Base-by-base conservation (phyloP, 164 flowering plant species). In the Cinnamomum chago region DNA sequence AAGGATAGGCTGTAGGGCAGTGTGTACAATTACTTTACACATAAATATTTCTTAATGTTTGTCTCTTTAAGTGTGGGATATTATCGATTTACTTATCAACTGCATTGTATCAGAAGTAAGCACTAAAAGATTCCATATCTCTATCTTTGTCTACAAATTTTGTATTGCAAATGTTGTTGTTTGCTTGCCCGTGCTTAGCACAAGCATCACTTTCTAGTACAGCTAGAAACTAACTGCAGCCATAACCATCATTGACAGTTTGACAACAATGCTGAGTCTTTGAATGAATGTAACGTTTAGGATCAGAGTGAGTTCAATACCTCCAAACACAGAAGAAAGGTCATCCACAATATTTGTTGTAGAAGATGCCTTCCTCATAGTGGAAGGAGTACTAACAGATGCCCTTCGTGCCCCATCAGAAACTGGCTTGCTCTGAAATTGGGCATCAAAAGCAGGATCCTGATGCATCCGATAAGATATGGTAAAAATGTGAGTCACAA, bases 291-390 rank as follows among this genome's bases (percentile, higher is more conserved):
- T 15, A 9, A 66, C 3, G 66, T 64, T 22, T 22, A 20, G 28
- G 30, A 64, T 64, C 2, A 23, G 23, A 64, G 67, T 64, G 69
- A 67, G 15, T 25, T 67, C 62, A 76, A 7, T 87, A 92, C 99
- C 97, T 86, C 96, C 97, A 84, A 95, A 93, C 73, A 92, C 86
- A 23, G 96, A 87, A 83, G 86, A 75, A 51, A 94, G 87, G 78
- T 93, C 98, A 83, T 95, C 98, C 71, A 85, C 92, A 73, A 93
- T 82, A 82, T 88, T 95, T 40, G 95, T 79, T 10, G 94, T 68
- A 7, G 99, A 94, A 79, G 92, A 87, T 76, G 90, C 88, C 72
- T 93, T 95, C 81, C 81, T 86, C 78, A 90, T 88, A 80, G 70
- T 88, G 70, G 97, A 75, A 25, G 95, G 64, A 60, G 84, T 47